Evolutionary conservation across 345 rosid genomes (phyloP), one percentile per base, ranked within the genome.

Genomic region (Trapa incisa): DNA sequence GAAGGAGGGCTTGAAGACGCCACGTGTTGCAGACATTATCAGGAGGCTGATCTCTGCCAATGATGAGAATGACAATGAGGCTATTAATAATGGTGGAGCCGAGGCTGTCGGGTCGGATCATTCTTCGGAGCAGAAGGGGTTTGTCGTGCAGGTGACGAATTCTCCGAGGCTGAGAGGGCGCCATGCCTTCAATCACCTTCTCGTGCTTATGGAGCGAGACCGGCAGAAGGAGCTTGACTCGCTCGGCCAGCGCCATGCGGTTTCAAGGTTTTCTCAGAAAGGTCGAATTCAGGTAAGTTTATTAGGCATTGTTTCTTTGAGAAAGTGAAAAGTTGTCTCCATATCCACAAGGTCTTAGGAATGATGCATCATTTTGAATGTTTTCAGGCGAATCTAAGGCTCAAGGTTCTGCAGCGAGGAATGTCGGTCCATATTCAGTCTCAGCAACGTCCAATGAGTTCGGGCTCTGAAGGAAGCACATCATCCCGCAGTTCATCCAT

Each of bases 131-230:
- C 37, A 58, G 5, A 58, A 48, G 53, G 37, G 7, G 22, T n/a
- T 41, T 65, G 37, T 22, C 0, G 7, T 33, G 5, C 47, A 22
- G 11, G 29, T 42, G 47, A 65, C 47, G 5, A 43, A 65, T 42
- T 65, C 52, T 7, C 67, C 67, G 22, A 43, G 67, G 37, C 50
- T 65, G 52, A 43, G 67, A 42, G 67, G 50, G 14, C 67, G 67
- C 12, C 67, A 65, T 15, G 67, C 67, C 37, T 65, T 65, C 15
- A 65, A 65, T 45, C 50, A 64, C 50, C 50, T 65, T 43, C 67
- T 65, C 14, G 5, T 65, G 37, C 0, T 7, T 5, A 65, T 65
- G 67, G 67, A 65, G 52, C 67, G 52, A 6, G 67, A 65, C 33
- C 45, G 67, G 67, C 50, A 65, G 16, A 65, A 48, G 16, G 67